phyloP scores from a whole-genome alignment of 106 monocot genomes.

The Dendrobium nobile region DNA sequence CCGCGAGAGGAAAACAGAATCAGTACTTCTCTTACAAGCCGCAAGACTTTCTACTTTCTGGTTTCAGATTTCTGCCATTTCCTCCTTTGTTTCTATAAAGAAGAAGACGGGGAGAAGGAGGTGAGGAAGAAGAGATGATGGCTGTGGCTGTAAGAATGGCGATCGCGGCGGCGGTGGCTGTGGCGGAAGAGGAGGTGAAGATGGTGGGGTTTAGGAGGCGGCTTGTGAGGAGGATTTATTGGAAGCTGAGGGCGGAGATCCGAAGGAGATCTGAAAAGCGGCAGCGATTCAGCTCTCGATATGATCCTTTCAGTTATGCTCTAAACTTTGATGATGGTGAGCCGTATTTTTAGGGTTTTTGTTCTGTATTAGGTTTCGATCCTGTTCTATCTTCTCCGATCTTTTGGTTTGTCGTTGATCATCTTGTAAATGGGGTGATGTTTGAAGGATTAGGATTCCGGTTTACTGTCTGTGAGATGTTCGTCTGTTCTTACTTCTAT shows the following conservation, averaged over 20 bases:
- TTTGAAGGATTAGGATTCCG: neutral
- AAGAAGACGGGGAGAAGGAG: neutral
- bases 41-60: neutral
- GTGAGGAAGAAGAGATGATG: neutral
- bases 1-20: neutral
- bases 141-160: neutral
- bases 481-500: neutral
- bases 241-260: constrained; percentile 9
- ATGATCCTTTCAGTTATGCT: constrained; percentile 24
- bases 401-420: neutral
- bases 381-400: neutral
- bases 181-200: neutral
- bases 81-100: neutral
- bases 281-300: constrained; percentile 14
- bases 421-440: neutral
- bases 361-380: neutral
- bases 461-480: neutral
- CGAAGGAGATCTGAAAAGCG: neutral
- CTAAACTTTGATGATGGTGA: constrained; percentile 19
- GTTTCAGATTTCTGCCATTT: neutral
- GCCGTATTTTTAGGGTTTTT: neutral
- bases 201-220: neutral
- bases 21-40: constrained; percentile 1
- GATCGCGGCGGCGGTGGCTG: neutral
- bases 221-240: constrained; percentile 15